phyloP scores from a whole-genome alignment of 2,329 filamentous ascomycete species.

The Ophiostoma ulmi region DNA sequence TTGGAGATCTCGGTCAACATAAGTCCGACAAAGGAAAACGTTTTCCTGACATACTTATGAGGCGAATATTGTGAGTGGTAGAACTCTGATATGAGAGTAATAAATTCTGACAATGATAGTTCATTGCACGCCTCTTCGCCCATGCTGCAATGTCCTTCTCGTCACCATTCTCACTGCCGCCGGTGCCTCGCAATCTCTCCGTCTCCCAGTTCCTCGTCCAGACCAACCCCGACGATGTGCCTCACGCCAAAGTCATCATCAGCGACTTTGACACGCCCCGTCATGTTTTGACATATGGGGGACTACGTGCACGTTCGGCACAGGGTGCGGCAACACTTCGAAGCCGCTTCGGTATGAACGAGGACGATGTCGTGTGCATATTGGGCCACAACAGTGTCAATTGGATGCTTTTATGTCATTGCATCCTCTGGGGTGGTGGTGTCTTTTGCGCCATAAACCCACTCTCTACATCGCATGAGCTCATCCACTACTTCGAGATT shows the following conservation, averaged over 20 bases:
- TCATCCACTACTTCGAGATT: neutral
- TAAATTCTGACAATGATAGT: no score
- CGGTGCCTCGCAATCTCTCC: conserved; percentile 28
- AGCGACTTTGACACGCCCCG: conserved; percentile 29
- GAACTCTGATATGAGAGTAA: neutral
- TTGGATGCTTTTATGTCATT: neutral
- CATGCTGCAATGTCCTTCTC: neutral
- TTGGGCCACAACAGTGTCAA: neutral
- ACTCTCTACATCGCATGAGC: neutral
- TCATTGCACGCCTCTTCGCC: no score
- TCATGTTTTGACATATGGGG: neutral
- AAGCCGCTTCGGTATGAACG: neutral
- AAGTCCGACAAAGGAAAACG: neutral
- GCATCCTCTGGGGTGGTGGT: neutral
- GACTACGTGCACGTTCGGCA: neutral
- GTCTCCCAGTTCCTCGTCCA: conserved; percentile 30
- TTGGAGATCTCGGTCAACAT: no score
- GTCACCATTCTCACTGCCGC: neutral
- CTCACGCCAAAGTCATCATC: conserved; percentile 27
- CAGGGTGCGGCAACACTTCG: neutral
- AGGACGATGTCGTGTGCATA: conserved; percentile 2
- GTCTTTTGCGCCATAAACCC: neutral
- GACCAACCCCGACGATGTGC: conserved; percentile 30
- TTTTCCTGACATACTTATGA: neutral
- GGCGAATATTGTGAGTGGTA: neutral